Evolutionary conservation across 495 filamentous ascomycete species (phyloP).

Genomic region (Tuber umbilicatum): DNA sequence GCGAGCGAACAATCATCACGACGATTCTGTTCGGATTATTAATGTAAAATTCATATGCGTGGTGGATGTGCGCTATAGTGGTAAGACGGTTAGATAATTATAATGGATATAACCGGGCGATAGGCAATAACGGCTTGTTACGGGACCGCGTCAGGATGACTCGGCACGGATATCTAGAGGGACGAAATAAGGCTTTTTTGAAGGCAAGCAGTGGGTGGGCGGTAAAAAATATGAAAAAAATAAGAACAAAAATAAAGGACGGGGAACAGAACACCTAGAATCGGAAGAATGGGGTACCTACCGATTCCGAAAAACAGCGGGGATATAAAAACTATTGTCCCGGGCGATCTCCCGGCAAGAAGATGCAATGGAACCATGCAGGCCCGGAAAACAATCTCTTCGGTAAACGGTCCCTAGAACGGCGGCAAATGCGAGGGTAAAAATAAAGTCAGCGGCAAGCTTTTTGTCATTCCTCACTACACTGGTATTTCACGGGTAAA

Average conservation of each 20-base stretch:
- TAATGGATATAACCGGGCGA: neutral
- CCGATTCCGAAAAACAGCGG: constrained; percentile 85
- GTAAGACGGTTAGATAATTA: neutral
- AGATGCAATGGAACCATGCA: constrained; percentile 74
- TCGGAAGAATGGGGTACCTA: constrained; percentile 3
- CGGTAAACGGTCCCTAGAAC: constrained; percentile 72
- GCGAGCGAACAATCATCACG: constrained; percentile 58
- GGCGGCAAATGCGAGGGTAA: constrained; percentile 4
- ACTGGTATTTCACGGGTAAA: neutral
- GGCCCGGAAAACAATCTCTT: constrained; percentile 89
- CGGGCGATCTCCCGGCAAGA: constrained; percentile 56
- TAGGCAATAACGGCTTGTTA: neutral
- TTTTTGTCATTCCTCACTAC: neutral
- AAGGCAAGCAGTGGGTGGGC: neutral
- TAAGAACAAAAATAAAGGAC: neutral
- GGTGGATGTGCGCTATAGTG: constrained; percentile 4
- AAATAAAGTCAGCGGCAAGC: constrained; percentile 22
- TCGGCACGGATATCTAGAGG: neutral
- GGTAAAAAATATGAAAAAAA: neutral
- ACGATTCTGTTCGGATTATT: constrained; percentile 61
- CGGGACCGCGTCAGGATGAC: neutral
- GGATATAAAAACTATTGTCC: constrained; percentile 63
- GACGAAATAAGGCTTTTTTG: neutral
- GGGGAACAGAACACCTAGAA: neutral
- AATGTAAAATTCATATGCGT: constrained; percentile 82